A percentile compares a stretch with the other conserved stretches of the same genome.
Evolutionary conservation across 225 moss, liverwort and hornwort species (phyloP).

Genomic region (Bryum argenteum): DNA sequence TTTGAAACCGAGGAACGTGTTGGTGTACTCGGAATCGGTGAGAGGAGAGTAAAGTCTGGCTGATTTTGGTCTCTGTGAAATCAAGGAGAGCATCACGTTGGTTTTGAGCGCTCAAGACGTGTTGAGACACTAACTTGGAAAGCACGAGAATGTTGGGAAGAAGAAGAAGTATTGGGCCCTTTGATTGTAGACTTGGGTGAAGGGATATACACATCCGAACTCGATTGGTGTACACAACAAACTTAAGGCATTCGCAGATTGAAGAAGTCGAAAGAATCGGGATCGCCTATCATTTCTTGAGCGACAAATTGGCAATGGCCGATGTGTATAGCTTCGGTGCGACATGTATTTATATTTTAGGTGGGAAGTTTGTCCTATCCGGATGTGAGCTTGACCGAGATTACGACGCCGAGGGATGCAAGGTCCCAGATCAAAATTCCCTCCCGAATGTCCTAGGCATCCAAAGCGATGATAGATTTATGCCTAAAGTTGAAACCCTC

Average conservation of each 20-base stretch:
- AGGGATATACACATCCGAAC: too few species aligned
- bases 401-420: too few species aligned
- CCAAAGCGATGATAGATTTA: too few species aligned
- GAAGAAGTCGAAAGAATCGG: background rate
- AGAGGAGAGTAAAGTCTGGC: background rate
- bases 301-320: background rate
- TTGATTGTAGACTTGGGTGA: background rate
- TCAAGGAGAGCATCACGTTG: background rate
- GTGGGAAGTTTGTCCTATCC: background rate
- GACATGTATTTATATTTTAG: background rate
- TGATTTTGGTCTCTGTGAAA: constrained; percentile 14
- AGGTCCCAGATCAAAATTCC: too few species aligned
- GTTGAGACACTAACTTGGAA: constrained; percentile 2
- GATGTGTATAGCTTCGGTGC: background rate
- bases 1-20: constrained; percentile 23
- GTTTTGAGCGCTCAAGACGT: background rate
- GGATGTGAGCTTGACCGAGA: background rate
- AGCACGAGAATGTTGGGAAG: background rate
- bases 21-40: background rate
- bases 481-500: too few species aligned
- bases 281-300: background rate
- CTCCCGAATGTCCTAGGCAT: too few species aligned
- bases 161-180: background rate
- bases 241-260: too few species aligned
- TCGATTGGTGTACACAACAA: too few species aligned